Evolutionary conservation across 495 filamentous ascomycete species (phyloP), one percentile per base, ranked within the genome.

Genomic region (Niebla homalea): DNA sequence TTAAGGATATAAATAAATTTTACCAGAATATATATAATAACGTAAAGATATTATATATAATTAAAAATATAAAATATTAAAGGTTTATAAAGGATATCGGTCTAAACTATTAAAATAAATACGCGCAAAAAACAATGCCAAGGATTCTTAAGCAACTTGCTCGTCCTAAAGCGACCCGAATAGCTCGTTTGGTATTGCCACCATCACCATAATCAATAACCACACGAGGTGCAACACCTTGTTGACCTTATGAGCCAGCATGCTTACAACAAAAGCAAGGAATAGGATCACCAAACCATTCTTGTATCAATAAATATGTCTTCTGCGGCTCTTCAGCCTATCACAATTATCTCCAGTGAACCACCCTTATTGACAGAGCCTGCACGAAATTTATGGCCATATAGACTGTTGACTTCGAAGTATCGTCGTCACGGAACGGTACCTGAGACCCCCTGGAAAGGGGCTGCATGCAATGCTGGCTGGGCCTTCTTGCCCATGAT

Each of bases 391-490:
- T 41, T 41, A n/a, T n/a, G n/a, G n/a, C n/a, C n/a, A 19, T 15
- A 41, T 45, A 15, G 23, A 46, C 43, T 11, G 19, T 19, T 36
- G 32, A 20, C 3, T 19, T 48, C 7, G 5, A 19, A 36, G 35
- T 18, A 10, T 7, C 23, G 4, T 2, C 8, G 19, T 19, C 16
- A 19, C n/a, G 16, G 35, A 20, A 45, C 14, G 8, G n/a, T 48
- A 36, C 14, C 22, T 36, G 5, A 36, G 36, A 83, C 70, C 19
- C 70, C 70, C 57, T 87, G 81, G 46, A 93, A 60, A 6, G 85
- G 83, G 29, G 83, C 87, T 12, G 84, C 77, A 59, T 93, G 87
- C 41, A 93, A 70, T 11, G 87, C 87, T 5, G 87, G 87, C 50
- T 82, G 79, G 37, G 71, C 62, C 21, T 57, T 57, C 45, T 68